Percentiles rank a stretch among this genome's conserved stretches.
These are phyloP conservation scores for Saccharum officinarum DNA, from an alignment of 176 grass and related monocot genomes.

Conservation along the genomic window DNA sequence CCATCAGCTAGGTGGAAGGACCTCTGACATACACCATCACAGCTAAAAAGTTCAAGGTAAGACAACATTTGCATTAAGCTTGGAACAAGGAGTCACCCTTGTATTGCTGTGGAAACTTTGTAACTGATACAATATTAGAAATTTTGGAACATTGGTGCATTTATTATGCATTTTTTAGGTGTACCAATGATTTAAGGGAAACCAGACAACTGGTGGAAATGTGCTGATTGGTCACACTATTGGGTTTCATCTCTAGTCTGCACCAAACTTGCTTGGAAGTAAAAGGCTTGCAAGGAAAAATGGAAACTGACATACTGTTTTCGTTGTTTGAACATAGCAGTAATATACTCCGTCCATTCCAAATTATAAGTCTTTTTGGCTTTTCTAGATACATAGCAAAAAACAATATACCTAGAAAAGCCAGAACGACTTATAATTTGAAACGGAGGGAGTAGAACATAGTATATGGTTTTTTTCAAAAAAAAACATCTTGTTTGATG, in stretches of 20 bases:
- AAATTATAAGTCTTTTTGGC: too few relatives aligned
- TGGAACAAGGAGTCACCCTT: background rate
- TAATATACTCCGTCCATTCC: background rate
- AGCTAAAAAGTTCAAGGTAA: constrained; percentile 44
- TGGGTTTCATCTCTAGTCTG: background rate
- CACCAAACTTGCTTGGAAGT: background rate
- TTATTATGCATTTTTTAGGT: background rate
- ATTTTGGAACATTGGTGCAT: background rate
- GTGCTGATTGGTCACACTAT: background rate
- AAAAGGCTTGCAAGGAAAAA: background rate
- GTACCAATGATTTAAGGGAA: background rate
- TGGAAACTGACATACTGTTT: background rate
- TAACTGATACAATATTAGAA: background rate
- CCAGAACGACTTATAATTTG: background rate
- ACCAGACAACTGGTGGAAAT: background rate
- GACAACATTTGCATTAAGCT: constrained; percentile 9
- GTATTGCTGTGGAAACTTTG: background rate
- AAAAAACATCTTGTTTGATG: background rate
- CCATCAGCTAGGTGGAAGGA: constrained; percentile 48
- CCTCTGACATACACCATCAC: constrained; percentile 53
- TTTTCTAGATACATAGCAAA: too few relatives aligned
- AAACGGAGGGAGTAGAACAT: background rate
- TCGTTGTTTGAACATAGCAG: background rate
- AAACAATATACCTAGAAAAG: too few relatives aligned
- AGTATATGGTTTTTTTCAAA: background rate